Base-by-base conservation (phyloP, 2,329 filamentous ascomycete genomes). In the Pseudogymnoascus sp. region DNA sequence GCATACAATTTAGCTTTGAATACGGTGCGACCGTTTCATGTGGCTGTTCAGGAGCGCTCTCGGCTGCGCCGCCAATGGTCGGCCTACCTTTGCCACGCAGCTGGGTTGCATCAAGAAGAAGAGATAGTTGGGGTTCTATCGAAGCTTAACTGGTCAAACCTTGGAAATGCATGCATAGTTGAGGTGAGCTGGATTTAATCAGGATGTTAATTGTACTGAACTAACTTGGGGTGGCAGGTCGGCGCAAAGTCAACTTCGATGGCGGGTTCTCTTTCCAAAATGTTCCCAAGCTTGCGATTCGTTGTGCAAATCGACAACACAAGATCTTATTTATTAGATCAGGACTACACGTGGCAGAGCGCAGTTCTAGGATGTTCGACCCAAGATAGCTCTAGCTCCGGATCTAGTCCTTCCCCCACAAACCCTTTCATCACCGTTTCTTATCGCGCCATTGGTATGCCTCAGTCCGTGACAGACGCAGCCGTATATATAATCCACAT, bases 401-500 rank as follows among this genome's bases (percentile, higher is more conserved):
- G 28, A 2, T 53, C 47, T 33, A 33, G 28, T 59, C 6, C 60
- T 64, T 50, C 58, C 53, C 9, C 38, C 60, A 3, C 65, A 61
- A 53, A 18, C 47, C n/a, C n/a, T 33, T 53, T 33, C 18, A 63
- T 68, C 60, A 62, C 61, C 4, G 61, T 71, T 20, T 60, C 66
- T 20, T 18, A 65, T 41, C 64, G 71, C 7, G 57, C 60, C 4
- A 65, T 61, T 3, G 70, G 65, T 0, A 63, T 63, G 15, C 63
- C 60, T 6, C 73, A 73, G 64, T 62, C 58, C 11, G 67, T 73
- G 15, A 62, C 59, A 11, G 67, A 74, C 59, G 73, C 71, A 1
- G 68, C 70, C 2, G 67, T 75, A 2, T 76, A 75, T 62, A 69
- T 75, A 30, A 41, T 75, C 4, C 69, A 68, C 37, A 62, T 72